phyloP scores from a whole-genome alignment of 495 filamentous ascomycete genomes.

The Daldinia bambusicola region DNA sequence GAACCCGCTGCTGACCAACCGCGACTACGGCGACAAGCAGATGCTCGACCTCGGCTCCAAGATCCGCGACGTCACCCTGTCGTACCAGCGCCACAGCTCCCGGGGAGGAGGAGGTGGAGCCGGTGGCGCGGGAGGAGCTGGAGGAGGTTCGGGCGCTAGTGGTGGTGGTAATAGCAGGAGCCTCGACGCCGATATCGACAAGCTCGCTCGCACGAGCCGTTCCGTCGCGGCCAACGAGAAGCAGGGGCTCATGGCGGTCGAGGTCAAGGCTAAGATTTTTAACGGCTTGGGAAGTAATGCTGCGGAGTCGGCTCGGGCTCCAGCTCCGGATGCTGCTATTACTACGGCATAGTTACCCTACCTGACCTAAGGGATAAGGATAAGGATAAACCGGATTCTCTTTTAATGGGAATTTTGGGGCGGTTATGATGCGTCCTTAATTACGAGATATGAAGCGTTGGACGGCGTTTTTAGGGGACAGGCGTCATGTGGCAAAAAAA shows the following conservation, averaged over 20 bases:
- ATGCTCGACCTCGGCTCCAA: constrained; percentile 88
- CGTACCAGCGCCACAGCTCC: constrained; percentile 54
- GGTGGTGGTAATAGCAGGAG: not conserved
- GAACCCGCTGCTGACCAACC: constrained; percentile 89
- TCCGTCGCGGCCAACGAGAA: constrained; percentile 88
- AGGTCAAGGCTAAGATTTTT: constrained; percentile 89
- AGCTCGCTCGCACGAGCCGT: constrained; percentile 80
- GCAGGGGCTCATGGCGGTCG: constrained; percentile 80
- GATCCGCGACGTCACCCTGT: constrained; percentile 69
- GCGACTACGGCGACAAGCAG: constrained; percentile 92
- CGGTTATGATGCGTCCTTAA: not conserved
- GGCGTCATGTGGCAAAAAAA: constrained; percentile 8
- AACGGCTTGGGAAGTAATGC: constrained; percentile 64
- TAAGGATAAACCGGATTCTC: too few species aligned
- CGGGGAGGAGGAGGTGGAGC: constrained; percentile 5
- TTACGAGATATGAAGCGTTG: constrained; percentile 41
- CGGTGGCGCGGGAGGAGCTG: too few species aligned
- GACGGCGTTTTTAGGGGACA: constrained; percentile 24
- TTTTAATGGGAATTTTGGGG: not conserved
- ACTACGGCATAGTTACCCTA: not conserved
- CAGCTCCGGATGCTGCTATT: not conserved
- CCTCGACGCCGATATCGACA: constrained; percentile 74
- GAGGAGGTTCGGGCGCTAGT: too few species aligned
- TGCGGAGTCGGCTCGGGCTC: not conserved
- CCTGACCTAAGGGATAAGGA: too few species aligned